Percentiles rank a stretch among this genome's conserved stretches.
These are phyloP conservation scores for Capsicum baccatum DNA, from an alignment of 257 asterid genomes.

Conservation along the genomic window DNA sequence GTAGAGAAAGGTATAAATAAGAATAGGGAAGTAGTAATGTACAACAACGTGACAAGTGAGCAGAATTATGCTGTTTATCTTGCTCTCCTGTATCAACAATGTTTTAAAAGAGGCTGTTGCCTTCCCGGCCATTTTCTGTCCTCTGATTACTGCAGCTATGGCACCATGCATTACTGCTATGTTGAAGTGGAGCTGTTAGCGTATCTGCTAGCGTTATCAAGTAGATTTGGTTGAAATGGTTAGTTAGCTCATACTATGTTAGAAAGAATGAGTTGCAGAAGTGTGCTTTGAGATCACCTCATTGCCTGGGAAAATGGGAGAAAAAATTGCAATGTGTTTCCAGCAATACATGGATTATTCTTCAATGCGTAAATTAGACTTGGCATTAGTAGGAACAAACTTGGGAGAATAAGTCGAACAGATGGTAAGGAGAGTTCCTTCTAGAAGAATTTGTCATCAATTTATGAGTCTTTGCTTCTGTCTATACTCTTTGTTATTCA, in stretches of 20 bases:
- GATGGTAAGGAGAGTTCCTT: slow-evolving; percentile 5
- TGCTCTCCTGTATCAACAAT: background rate
- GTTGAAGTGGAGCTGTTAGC: slow-evolving; percentile 12
- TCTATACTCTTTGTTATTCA: background rate
- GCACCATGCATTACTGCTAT: background rate
- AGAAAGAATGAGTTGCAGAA: background rate
- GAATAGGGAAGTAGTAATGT: background rate
- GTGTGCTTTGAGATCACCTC: slow-evolving; percentile 1
- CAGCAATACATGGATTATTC: background rate
- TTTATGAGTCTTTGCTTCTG: background rate
- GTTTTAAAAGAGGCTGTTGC: background rate
- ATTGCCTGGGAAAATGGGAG: slow-evolving; percentile 1
- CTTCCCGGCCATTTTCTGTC: background rate
- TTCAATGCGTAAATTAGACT: slow-evolving; percentile 2
- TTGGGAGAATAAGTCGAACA: background rate
- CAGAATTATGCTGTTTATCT: background rate
- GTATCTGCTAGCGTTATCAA: background rate
- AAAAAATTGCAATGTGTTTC: slow-evolving; percentile 7
- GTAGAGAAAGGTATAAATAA: background rate
- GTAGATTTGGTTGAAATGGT: background rate
- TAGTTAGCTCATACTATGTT: background rate
- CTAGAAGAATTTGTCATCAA: background rate
- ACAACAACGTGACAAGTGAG: background rate
- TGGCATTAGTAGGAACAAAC: slow-evolving; percentile 9
- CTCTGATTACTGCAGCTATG: background rate